phyloP scores from a whole-genome alignment of 768 basidiomycete genomes.

The Agaricus subrufescens region DNA sequence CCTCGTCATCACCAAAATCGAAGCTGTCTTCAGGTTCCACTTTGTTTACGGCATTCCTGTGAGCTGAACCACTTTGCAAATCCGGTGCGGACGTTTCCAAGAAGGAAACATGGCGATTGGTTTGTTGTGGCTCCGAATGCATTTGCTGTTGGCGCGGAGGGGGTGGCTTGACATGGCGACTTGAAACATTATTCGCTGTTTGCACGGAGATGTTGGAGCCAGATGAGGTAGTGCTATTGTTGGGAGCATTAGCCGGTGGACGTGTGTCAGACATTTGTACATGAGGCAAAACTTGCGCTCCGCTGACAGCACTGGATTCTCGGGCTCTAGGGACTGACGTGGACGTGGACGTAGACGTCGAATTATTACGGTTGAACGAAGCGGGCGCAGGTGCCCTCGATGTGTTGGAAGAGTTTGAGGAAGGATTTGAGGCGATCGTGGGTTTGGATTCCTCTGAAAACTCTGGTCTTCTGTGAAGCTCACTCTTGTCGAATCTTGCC shows the following conservation, averaged over 20 bases:
- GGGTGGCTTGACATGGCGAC: not conserved
- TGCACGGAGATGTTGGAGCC: conserved; percentile 12
- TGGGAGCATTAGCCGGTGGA: conserved; percentile 21
- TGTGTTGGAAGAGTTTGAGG: not conserved
- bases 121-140: not conserved
- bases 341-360: not conserved
- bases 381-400: not conserved
- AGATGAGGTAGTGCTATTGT: conserved; percentile 22
- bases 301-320: not conserved
- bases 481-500: conserved; percentile 65
- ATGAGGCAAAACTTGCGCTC: not conserved
- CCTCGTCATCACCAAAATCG: conserved; percentile 62
- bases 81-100: conserved; percentile 5
- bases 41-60: conserved; percentile 6
- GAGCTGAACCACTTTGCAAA: not conserved
- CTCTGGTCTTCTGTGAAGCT: conserved; percentile 68
- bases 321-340: not conserved
- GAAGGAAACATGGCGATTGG: conserved; percentile 12
- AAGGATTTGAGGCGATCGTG: conserved; percentile 9
- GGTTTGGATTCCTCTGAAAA: conserved; percentile 44
- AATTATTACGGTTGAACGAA: not conserved
- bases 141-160: conserved; percentile 8
- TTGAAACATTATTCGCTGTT: not conserved
- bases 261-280: not conserved
- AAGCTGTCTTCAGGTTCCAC: conserved; percentile 23